phyloP scores from a whole-genome alignment of 306 rosid genomes.

The Lotus japonicus region DNA sequence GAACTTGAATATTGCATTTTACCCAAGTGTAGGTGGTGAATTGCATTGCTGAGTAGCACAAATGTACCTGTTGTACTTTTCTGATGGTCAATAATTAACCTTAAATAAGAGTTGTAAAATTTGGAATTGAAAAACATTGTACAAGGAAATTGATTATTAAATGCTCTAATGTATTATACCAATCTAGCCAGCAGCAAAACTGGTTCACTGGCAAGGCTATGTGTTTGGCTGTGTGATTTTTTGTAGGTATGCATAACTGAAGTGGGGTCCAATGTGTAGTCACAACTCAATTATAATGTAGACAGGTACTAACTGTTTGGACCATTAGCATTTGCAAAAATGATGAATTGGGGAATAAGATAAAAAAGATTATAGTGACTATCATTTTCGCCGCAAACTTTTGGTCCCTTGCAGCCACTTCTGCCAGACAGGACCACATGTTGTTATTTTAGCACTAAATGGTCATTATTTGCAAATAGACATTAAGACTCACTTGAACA shows the following conservation, averaged over 20 bases:
- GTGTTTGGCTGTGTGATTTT: conserved; percentile 20
- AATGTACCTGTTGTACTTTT: background rate
- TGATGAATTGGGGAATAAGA: background rate
- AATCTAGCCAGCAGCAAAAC: conserved; percentile 1
- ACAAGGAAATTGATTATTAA: background rate
- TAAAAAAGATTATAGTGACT: background rate
- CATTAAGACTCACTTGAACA: too few relatives aligned
- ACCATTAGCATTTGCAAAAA: conserved; percentile 16
- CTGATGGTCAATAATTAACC: background rate
- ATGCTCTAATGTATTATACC: background rate
- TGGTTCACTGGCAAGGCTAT: background rate
- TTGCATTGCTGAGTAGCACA: background rate
- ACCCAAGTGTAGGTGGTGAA: background rate
- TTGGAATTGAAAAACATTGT: background rate
- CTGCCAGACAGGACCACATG: conserved; percentile 17
- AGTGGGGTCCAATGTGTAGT: conserved; percentile 21
- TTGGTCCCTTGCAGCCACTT: conserved; percentile 27
- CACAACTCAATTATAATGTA: background rate
- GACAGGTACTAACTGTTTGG: conserved; percentile 16
- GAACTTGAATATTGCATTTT: background rate
- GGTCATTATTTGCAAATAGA: too few relatives aligned
- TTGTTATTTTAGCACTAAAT: too few relatives aligned
- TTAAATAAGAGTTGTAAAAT: background rate
- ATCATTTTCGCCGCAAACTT: conserved; percentile 13
- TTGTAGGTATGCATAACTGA: conserved; percentile 4